Evolutionary conservation across 78 protist species (phyloP), one percentile per base, ranked within the genome.

Genomic region (Capsaspora owczarzaki): DNA sequence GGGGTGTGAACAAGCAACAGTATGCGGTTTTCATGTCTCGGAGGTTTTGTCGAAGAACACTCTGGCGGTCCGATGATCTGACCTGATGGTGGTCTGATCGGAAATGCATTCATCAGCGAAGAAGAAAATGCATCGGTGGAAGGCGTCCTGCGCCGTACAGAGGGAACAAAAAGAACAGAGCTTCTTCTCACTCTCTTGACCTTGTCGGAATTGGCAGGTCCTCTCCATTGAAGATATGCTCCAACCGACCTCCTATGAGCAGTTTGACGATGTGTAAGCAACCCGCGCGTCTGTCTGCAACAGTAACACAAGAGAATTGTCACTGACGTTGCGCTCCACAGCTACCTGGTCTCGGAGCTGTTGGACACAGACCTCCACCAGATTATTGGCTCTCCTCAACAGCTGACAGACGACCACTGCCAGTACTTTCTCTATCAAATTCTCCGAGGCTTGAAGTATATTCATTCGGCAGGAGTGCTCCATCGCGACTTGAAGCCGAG

Each of bases 281-380:
- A n/a, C n/a, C n/a, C n/a, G n/a, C n/a, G n/a, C n/a, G n/a, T n/a
- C n/a, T n/a, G n/a, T n/a, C n/a, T n/a, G n/a, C n/a, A n/a, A n/a
- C n/a, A n/a, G n/a, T n/a, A n/a, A n/a, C n/a, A n/a, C n/a, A n/a
- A n/a, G n/a, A n/a, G n/a, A n/a, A n/a, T n/a, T n/a, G n/a, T n/a
- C n/a, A n/a, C n/a, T n/a, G n/a, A n/a, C n/a, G n/a, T n/a, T n/a
- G n/a, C n/a, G n/a, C n/a, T n/a, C n/a, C n/a, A n/a, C n/a, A n/a
- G n/a, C 23, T 95, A 95, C 82, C 41, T 92, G 14, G 93, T 97
- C 20, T 86, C 87, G 16, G 96, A 92, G 49, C 89, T 94, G 56
- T 90, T 96, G 96, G 98, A 98, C 85, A 96, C 99, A 0, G 99
- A 96, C 71, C 85, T 97, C 42, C 91, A 89, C 68, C 88, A 91